phyloP scores from a whole-genome alignment of 2,329 filamentous ascomycete species.

The Davidsoniella neocaledoniae region DNA sequence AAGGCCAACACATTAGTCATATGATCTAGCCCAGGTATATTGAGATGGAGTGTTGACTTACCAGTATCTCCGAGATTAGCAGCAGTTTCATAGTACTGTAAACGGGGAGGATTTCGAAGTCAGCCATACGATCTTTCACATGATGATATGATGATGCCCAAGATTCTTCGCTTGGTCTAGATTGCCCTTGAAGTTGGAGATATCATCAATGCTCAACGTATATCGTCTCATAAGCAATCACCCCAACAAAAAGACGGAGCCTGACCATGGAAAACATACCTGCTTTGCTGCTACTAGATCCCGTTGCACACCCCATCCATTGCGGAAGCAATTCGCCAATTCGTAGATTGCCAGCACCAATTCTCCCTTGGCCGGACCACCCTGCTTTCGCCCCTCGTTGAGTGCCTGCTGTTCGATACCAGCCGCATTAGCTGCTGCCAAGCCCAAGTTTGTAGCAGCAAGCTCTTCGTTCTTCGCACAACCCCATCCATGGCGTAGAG shows the following conservation, averaged over 20 bases:
- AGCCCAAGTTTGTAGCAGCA: slow-evolving; percentile 71
- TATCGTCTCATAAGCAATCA: neutral
- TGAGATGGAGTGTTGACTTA: slow-evolving; percentile 21
- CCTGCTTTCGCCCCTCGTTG: slow-evolving; percentile 75
- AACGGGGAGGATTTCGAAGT: slow-evolving; percentile 14
- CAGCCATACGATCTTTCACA: no score
- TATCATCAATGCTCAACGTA: neutral
- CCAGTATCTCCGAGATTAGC: slow-evolving; percentile 86
- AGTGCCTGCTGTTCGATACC: slow-evolving; percentile 73
- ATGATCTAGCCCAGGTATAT: neutral
- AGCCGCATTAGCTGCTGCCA: slow-evolving; percentile 80
- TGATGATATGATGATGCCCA: no score
- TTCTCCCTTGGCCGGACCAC: slow-evolving; percentile 88
- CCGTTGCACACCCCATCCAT: slow-evolving; percentile 82
- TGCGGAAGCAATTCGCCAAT: slow-evolving; percentile 77
- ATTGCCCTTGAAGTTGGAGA: slow-evolving; percentile 1
- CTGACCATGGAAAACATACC: slow-evolving; percentile 24
- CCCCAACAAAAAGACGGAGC: neutral
- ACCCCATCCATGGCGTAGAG: slow-evolving; percentile 86
- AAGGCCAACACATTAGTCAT: neutral
- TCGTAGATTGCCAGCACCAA: slow-evolving; percentile 93
- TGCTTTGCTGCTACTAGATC: slow-evolving; percentile 72
- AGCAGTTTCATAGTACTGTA: slow-evolving; percentile 86
- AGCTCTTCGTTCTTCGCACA: slow-evolving; percentile 53
- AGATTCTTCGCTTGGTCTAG: no score